Evolutionary conservation across 352 stramenopile species (phyloP), one percentile per base, ranked within the genome.

Genomic region (Thalassiosira livingstoniorum): DNA sequence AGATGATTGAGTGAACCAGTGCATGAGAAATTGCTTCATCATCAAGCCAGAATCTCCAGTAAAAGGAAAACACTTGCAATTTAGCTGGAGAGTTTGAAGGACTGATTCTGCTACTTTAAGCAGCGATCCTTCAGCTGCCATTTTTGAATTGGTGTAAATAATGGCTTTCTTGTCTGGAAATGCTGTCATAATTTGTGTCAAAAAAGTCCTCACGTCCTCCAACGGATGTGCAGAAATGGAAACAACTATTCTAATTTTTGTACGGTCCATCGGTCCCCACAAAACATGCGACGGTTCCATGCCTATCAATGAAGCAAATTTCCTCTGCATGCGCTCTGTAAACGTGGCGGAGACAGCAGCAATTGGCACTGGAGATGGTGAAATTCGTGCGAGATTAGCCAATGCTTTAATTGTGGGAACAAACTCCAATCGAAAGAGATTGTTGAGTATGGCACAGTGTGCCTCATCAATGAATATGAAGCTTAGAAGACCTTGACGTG

Each of bases 381-480:
- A 4, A 31, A 32, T 29, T 39, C 11, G 29, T 18, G 60, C 11
- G 4, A 80, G n/a, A n/a, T 29, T n/a, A 2, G 39, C 25, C 1
- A 63, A 21, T 3, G 34, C 21, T 2, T 32, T 4, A 18, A 69
- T 67, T 15, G 75, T 55, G 0, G 15, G 27, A 23, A 66, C n/a
- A 47, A 83, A 83, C 23, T 73, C 75, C 4, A 67, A 67, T 1
- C 47, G 45, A n/a, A 78, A 82, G 11, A 62, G 45, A 27, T 74
- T 42, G 1, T 77, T 4, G 21, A 45, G 21, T 13, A 65, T 29
- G 18, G 35, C 60, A 3, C 65, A 21, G 42, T 82, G 75, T 2
- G 47, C 65, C 42, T 82, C 75, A 42, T 82, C 73, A 29, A 80
- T 57, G 63, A 37, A 80, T 4, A 75, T 15, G 1, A 54, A 39